These are phyloP conservation scores for Trichoderma virens DNA, from an alignment of 495 filamentous ascomycete genomes.

Conservation along the genomic window DNA sequence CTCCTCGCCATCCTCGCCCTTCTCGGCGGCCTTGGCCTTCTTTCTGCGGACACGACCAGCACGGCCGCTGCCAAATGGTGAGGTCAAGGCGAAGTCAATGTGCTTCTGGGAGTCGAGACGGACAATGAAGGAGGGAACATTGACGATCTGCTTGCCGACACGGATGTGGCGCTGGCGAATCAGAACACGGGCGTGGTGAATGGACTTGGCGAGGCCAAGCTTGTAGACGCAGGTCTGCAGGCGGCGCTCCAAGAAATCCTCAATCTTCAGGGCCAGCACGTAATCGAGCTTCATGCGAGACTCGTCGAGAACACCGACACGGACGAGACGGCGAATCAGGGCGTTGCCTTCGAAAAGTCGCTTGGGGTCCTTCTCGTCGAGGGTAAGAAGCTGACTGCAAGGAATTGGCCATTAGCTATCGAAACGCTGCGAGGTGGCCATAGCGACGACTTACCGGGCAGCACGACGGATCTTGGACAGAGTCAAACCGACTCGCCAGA, in stretches of 20 bases:
- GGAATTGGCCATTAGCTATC: conserved; percentile 11
- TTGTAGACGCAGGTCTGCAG: conserved; percentile 99
- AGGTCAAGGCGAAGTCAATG: conserved; percentile 97
- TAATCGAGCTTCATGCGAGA: conserved; percentile 99
- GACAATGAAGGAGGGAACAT: conserved; percentile 97
- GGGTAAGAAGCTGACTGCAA: conserved; percentile 91
- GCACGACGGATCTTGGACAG: conserved; percentile 99
- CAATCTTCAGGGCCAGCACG: conserved; percentile 94
- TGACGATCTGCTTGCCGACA: conserved; percentile 99
- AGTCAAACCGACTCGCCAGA: conserved; percentile 98
- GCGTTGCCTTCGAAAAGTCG: conserved; percentile 99
- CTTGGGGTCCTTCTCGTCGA: conserved; percentile 99
- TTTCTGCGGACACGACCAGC: conserved; percentile 95
- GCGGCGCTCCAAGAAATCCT: conserved; percentile 99
- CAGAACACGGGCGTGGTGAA: conserved; percentile 98
- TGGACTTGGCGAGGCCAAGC: conserved; percentile 98
- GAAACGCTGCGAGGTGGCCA: conserved; percentile 14
- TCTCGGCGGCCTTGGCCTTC: conserved; percentile 95
- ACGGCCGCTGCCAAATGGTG: conserved; percentile 95
- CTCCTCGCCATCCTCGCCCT: conserved; percentile 74
- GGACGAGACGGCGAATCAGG: conserved; percentile 98
- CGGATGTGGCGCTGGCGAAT: conserved; percentile 99
- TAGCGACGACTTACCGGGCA: conserved; percentile 67
- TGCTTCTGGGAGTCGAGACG: conserved; percentile 99
- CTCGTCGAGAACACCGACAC: conserved; percentile 99